Base-by-base conservation (phyloP, 192 early-diverging fungal genomes). In the Gonapodya sp. region DNA sequence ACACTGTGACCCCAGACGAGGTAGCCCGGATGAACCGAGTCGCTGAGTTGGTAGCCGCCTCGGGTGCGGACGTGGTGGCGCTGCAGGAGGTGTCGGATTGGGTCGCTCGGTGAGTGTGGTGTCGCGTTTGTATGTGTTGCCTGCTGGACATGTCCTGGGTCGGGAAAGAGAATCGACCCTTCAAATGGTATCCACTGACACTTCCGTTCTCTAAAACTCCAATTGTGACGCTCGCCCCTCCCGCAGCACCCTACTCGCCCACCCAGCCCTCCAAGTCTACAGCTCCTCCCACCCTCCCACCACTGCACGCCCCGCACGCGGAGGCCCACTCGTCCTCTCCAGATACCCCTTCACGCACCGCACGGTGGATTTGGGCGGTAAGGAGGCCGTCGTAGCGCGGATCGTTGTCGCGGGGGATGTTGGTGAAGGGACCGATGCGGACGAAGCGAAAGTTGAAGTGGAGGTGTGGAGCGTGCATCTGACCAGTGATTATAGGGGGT, bases 401-500 rank as follows among this genome's bases (percentile, higher is more conserved):
- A 16, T 64, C 24, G 8, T 24, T 8, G 46, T 8, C 8, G 46
- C 8, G 46, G 46, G 8, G 46, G n/a, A n/a, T n/a, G 24, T 24
- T 64, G 46, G 46, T 8, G 46, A 64, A 64, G 46, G 46, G 46
- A 64, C 8, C 46, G 8, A 8, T 24, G 8, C 46, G 46, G 46
- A 64, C 46, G 8, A 8, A 16, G 46, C 46, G 46, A n/a, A n/a
- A n/a, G n/a, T n/a, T n/a, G n/a, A n/a, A n/a, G 8, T 64, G 46
- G 46, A 64, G 24, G 46, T 64, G 46, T 64, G 46, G 46, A 64
- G 46, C 46, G 46, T 64, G 46, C 46, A 64, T 64, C 46, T 64
- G 46, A 64, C 46, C 8, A 64, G 46, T 64, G 46, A 64, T 64
- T 64, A 16, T 24, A 64, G 46, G 24, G 46, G 46, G 24, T 64